These are phyloP conservation scores for Coniferiporia sulphurascens DNA, from an alignment of 1,284 basidiomycete genomes.

Conservation along the genomic window DNA sequence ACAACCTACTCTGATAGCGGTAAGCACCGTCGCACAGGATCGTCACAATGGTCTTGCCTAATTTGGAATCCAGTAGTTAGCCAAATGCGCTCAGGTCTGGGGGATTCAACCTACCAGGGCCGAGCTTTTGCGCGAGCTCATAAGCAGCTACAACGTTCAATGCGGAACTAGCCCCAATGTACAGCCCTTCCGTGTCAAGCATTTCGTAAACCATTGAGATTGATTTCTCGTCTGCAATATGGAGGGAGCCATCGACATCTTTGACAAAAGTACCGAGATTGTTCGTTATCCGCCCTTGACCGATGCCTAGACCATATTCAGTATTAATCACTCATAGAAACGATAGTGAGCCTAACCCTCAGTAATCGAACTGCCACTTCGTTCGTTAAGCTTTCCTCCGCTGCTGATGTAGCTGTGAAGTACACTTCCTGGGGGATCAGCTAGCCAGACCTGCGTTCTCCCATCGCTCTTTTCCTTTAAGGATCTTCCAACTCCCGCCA, in stretches of 20 bases:
- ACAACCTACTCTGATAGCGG: constrained; percentile 92
- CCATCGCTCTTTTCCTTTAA: constrained; percentile 83
- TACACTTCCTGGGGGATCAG: constrained; percentile 95
- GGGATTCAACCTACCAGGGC: constrained; percentile 52
- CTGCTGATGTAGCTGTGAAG: constrained; percentile 83
- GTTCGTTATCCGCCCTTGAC: constrained; percentile 95
- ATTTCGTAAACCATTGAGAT: constrained; percentile 94
- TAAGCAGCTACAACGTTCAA: constrained; percentile 94
- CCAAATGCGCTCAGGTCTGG: constrained; percentile 5
- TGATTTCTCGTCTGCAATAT: constrained; percentile 85
- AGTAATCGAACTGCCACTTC: constrained; percentile 89
- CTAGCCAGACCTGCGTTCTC: constrained; percentile 87
- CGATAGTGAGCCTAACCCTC: constrained; percentile 60
- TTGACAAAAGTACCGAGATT: constrained; percentile 87
- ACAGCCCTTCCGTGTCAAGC: constrained; percentile 90
- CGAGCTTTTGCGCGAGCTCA: constrained; percentile 83
- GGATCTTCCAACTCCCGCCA: constrained; percentile 85
- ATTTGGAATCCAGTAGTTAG: background rate
- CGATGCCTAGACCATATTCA: constrained; percentile 63
- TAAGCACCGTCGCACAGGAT: constrained; percentile 95
- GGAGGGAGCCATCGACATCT: constrained; percentile 77
- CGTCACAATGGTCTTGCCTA: constrained; percentile 85
- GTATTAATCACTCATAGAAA: background rate
- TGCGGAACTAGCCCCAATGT: constrained; percentile 94
- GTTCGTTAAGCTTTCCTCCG: constrained; percentile 76